Percentiles rank a stretch among this genome's conserved stretches.
Conservation (phyloP, 345 rosid species). For the Theobroma cacao region DNA sequence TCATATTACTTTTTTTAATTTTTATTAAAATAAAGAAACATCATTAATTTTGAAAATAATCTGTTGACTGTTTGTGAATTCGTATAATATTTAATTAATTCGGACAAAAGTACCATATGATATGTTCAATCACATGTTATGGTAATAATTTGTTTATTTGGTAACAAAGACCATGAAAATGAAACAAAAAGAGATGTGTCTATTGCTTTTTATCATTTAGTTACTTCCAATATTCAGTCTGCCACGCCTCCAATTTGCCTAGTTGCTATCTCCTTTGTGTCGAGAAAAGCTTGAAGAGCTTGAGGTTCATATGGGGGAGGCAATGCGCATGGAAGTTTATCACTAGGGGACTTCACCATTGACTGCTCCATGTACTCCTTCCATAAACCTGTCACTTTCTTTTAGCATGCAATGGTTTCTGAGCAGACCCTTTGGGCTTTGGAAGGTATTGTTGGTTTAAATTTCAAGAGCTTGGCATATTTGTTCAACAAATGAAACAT, state of each 20-base stretch:
- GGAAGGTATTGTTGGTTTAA: constrained; percentile 39
- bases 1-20: no score
- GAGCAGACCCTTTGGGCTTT: constrained; percentile 37
- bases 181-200: background rate
- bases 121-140: no score
- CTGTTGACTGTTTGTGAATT: no score
- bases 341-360: constrained; percentile 42
- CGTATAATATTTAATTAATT: background rate
- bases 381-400: constrained; percentile 28
- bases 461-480: constrained; percentile 49
- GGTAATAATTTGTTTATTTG: no score
- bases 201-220: background rate
- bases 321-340: constrained; percentile 40
- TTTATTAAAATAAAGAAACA: no score
- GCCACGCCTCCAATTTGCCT: constrained; percentile 56
- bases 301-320: constrained; percentile 40
- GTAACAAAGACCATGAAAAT: background rate
- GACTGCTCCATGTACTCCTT: constrained; percentile 50
- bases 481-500: constrained; percentile 49
- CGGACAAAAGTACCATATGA: background rate
- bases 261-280: constrained; percentile 30
- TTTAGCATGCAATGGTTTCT: constrained; percentile 40
- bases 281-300: constrained; percentile 30
- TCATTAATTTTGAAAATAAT: no score
- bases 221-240: constrained; percentile 37